These are phyloP conservation scores for Scopulariopsis brevicaulis DNA, from an alignment of 2,329 filamentous ascomycete genomes.

Conservation along the genomic window DNA sequence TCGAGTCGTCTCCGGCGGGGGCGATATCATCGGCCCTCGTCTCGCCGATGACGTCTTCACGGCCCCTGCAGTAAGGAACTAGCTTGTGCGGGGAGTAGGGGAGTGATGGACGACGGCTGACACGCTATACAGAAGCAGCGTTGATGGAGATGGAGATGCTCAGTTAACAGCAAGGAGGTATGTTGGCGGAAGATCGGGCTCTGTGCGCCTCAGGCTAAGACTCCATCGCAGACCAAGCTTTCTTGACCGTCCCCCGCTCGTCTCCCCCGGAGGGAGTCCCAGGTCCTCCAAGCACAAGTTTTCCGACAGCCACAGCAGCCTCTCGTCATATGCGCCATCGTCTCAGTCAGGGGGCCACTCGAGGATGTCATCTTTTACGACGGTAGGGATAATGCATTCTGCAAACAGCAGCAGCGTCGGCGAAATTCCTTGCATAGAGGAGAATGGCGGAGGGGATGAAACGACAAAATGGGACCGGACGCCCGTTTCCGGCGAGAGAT, in stretches of 20 bases:
- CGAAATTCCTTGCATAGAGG: slow-evolving; percentile 25
- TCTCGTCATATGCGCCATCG: slow-evolving; percentile 36
- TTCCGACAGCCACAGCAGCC: slow-evolving; percentile 40
- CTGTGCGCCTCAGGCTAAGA: neutral
- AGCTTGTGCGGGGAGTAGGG: neutral
- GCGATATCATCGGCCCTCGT: slow-evolving; percentile 1
- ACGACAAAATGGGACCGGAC: neutral
- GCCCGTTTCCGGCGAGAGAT: neutral
- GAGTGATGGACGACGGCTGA: neutral
- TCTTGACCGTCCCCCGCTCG: slow-evolving; percentile 13
- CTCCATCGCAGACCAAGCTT: slow-evolving; percentile 9
- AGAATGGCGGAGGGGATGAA: slow-evolving; percentile 15
- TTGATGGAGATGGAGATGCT: slow-evolving; percentile 4
- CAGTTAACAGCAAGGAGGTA: slow-evolving; percentile 11
- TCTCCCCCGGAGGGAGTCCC: slow-evolving; percentile 15
- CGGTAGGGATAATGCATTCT: slow-evolving; percentile 28
- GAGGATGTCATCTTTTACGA: slow-evolving; percentile 41
- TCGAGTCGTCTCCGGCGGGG: slow-evolving; percentile 14
- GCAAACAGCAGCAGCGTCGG: slow-evolving; percentile 19
- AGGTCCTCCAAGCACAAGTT: slow-evolving; percentile 26
- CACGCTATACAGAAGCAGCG: neutral
- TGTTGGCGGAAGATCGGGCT: neutral
- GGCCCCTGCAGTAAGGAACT: neutral
- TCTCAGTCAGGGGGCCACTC: slow-evolving; percentile 35
- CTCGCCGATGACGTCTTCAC: slow-evolving; percentile 3